phyloP scores from a whole-genome alignment of 352 stramenopile genomes.

The Pythium rishiriense region DNA sequence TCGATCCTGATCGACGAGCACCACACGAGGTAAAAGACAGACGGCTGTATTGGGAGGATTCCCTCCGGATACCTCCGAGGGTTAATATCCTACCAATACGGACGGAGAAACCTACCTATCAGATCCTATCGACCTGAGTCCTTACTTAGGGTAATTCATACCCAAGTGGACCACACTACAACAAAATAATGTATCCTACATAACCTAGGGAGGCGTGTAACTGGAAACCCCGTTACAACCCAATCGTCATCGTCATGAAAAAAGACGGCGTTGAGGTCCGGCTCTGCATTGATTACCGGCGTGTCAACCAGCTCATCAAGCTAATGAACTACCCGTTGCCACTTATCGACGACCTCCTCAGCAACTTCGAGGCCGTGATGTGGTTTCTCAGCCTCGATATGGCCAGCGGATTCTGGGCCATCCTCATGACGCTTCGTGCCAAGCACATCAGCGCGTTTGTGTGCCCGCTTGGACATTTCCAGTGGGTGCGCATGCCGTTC shows the following conservation, averaged over 20 bases:
- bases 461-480: conserved; percentile 18
- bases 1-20: conserved; percentile 9
- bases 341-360: conserved; percentile 14
- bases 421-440: conserved; percentile 20
- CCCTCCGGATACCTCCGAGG: neutral
- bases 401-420: conserved; percentile 27
- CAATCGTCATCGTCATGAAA: conserved; percentile 27
- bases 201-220: conserved; percentile 3
- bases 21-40: conserved; percentile 10
- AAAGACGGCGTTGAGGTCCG: conserved; percentile 20
- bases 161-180: conserved; percentile 2
- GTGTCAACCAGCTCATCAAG: conserved; percentile 13
- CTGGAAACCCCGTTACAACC: conserved; percentile 2
- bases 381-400: conserved; percentile 22
- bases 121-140: neutral
- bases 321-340: conserved; percentile 25
- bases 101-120: neutral
- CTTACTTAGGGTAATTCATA: conserved; percentile 1
- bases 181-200: neutral
- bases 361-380: conserved; percentile 14
- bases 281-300: conserved; percentile 20
- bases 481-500: conserved; percentile 24
- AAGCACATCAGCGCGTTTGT: conserved; percentile 22
- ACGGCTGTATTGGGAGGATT: conserved; percentile 9
- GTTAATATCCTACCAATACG: neutral